These are phyloP conservation scores for Pseudophaeomoniella oleicola DNA, from an alignment of 2,329 filamentous ascomycete genomes.

Conservation along the genomic window DNA sequence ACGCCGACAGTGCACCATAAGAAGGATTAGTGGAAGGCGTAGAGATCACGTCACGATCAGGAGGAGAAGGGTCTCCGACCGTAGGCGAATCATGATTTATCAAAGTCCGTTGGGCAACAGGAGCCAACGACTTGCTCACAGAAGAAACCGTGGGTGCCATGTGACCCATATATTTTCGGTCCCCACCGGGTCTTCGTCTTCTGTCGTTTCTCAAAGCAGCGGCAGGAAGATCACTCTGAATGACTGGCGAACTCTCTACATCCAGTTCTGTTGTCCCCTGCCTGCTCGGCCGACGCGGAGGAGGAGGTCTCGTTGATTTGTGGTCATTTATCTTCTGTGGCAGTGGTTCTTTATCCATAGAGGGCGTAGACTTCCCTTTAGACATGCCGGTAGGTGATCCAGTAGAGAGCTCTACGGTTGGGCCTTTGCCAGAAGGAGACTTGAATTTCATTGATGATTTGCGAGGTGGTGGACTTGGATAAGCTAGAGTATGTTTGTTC, in stretches of 20 bases:
- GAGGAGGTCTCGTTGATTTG: conserved; percentile 15
- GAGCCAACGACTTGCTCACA: conserved; percentile 15
- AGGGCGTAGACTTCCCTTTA: conserved; percentile 5
- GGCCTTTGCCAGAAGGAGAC: conserved; percentile 14
- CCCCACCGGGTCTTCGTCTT: conserved; percentile 33
- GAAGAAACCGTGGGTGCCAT: conserved; percentile 14
- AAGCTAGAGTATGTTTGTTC: conserved; percentile 12
- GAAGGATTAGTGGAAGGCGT: conserved; percentile 1
- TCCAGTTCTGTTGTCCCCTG: conserved; percentile 52
- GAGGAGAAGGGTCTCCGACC: conserved; percentile 16
- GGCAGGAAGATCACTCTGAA: conserved; percentile 40
- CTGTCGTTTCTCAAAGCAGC: conserved; percentile 34
- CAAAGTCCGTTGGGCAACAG: conserved; percentile 17
- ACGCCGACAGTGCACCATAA: neutral
- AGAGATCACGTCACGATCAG: conserved; percentile 18
- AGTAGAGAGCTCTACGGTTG: conserved; percentile 1
- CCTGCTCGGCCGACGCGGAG: conserved; percentile 51
- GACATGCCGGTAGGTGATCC: neutral
- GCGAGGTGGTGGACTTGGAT: conserved; percentile 47
- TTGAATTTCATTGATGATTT: conserved; percentile 46
- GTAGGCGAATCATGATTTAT: conserved; percentile 24
- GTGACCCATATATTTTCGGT: conserved; percentile 7
- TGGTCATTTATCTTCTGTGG: conserved; percentile 10
- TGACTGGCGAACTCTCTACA: conserved; percentile 35
- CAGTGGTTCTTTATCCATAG: conserved; percentile 7